A percentile compares a stretch with the other conserved stretches of the same genome.
phyloP scores from a whole-genome alignment of 75 land plant genomes.

The Ceratopteris richardii region DNA sequence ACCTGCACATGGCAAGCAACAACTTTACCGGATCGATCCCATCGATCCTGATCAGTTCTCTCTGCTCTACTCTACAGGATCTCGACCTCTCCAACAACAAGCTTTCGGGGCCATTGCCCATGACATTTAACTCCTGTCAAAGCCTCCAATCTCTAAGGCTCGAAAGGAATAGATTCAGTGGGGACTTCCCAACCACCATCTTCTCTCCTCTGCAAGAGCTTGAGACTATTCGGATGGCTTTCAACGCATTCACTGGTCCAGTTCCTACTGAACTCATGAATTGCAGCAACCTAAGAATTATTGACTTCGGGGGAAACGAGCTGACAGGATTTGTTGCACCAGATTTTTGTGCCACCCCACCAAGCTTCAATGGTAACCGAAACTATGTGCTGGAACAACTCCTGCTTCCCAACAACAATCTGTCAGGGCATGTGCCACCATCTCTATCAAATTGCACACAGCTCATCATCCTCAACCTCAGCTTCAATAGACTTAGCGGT shows the following conservation, averaged over 20 bases:
- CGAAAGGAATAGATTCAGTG: background rate
- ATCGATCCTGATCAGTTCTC: no score
- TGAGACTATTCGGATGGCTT: no score
- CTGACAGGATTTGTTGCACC: conserved; percentile 40
- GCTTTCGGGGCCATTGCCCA: conserved; percentile 34
- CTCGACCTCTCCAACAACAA: conserved; percentile 57
- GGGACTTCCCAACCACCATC: no score
- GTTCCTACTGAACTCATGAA: conserved; percentile 43
- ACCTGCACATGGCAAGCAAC: no score
- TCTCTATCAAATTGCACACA: conserved; percentile 40
- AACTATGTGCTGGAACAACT: conserved; percentile 31
- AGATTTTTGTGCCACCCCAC: conserved; percentile 21
- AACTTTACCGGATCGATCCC: no score
- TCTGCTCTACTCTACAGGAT: conserved; percentile 10
- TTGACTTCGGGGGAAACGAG: conserved; percentile 55
- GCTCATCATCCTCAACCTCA: conserved; percentile 53
- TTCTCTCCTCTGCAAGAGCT: no score
- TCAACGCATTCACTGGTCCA: conserved; percentile 23
- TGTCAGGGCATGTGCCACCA: conserved; percentile 39
- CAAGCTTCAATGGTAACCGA: background rate
- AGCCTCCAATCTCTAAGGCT: no score
- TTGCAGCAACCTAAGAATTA: conserved; percentile 30
- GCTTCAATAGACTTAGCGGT: conserved; percentile 58
- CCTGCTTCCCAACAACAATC: conserved; percentile 42
- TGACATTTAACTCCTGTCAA: no score